Conservation (phyloP, 1,284 basidiomycete species). For the Mycena sp. region DNA sequence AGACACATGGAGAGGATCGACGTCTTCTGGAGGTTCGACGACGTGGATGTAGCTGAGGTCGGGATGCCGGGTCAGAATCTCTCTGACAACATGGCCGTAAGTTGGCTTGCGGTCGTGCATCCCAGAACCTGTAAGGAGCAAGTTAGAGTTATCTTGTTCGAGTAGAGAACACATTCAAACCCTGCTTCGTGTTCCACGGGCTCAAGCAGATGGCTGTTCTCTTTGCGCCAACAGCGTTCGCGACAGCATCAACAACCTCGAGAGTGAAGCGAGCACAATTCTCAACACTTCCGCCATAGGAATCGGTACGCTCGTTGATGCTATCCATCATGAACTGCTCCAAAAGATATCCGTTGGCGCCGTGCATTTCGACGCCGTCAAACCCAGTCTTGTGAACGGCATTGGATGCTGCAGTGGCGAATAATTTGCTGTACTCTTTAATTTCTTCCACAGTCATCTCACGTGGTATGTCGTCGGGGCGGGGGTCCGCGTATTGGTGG, state of each 20-base stretch:
- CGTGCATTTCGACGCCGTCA: constrained; percentile 35
- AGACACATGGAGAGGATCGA: constrained; percentile 1
- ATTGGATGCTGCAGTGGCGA: constrained; percentile 37
- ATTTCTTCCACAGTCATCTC: constrained; percentile 39
- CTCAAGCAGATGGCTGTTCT: constrained; percentile 52
- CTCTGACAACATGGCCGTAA: constrained; percentile 37
- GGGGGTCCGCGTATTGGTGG: constrained; percentile 33
- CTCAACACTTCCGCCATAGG: constrained; percentile 66
- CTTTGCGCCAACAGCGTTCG: constrained; percentile 35
- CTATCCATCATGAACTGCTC: constrained; percentile 50
- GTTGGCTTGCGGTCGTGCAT: constrained; percentile 41
- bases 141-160: neutral
- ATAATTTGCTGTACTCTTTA: constrained; percentile 39
- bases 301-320: constrained; percentile 64
- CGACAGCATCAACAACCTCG: constrained; percentile 50
- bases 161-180: neutral
- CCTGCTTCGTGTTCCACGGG: constrained; percentile 42
- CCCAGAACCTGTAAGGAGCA: constrained; percentile 2
- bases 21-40: constrained; percentile 43
- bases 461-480: constrained; percentile 20
- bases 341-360: constrained; percentile 50
- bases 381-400: constrained; percentile 41
- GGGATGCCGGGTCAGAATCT: constrained; percentile 42
- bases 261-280: constrained; percentile 62
- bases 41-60: constrained; percentile 57